Evolutionary conservation across 2,329 filamentous ascomycete genomes (phyloP).

Genomic region (Cladosporium sp.): DNA sequence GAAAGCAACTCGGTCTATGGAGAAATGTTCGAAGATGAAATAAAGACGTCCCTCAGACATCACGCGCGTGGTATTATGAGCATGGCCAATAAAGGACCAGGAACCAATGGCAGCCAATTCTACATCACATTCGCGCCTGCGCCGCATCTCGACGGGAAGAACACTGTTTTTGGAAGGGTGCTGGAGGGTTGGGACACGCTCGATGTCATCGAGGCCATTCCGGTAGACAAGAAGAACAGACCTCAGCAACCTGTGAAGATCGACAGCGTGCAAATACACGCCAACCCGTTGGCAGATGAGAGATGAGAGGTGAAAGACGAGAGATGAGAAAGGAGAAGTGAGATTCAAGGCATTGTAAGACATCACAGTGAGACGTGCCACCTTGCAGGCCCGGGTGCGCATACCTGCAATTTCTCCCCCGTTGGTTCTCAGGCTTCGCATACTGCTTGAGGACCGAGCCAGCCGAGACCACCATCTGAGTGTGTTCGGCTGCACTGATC

Average conservation of each 20-base stretch:
- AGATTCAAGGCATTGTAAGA: neutral
- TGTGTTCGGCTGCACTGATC: too few relatives aligned
- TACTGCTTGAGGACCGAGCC: too few relatives aligned
- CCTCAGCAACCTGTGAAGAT: slow-evolving; percentile 63
- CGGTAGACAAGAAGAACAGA: slow-evolving; percentile 71
- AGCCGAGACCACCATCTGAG: too few relatives aligned
- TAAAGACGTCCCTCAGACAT: slow-evolving; percentile 70
- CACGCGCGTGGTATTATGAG: slow-evolving; percentile 84
- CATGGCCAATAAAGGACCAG: slow-evolving; percentile 92
- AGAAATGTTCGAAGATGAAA: slow-evolving; percentile 70
- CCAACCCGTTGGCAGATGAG: slow-evolving; percentile 63
- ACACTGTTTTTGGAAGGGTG: slow-evolving; percentile 75
- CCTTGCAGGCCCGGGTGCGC: too few relatives aligned
- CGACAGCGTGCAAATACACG: slow-evolving; percentile 66
- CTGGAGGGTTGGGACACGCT: slow-evolving; percentile 55
- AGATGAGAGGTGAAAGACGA: slow-evolving; percentile 22
- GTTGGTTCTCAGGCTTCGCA: too few relatives aligned
- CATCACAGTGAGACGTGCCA: too few relatives aligned
- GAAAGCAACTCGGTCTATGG: slow-evolving; percentile 63
- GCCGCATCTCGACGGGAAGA: slow-evolving; percentile 74
- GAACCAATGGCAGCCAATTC: slow-evolving; percentile 90
- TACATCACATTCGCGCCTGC: slow-evolving; percentile 74
- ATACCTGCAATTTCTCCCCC: too few relatives aligned
- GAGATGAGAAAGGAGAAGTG: slow-evolving; percentile 18
- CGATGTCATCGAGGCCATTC: slow-evolving; percentile 62